phyloP scores from a whole-genome alignment of 176 grass and related monocot species.

The Otatea glauca region DNA sequence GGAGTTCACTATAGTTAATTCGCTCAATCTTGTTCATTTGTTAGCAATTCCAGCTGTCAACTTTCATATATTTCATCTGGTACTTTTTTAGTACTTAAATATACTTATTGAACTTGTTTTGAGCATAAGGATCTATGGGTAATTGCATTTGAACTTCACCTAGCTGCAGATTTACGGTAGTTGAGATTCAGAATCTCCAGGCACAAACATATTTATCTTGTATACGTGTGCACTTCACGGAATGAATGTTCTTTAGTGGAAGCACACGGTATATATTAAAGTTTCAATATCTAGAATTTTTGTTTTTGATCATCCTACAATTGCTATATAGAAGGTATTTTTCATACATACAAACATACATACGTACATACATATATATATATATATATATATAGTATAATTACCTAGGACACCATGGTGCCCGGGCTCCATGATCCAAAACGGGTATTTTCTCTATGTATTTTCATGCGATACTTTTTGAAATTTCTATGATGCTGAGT shows the following conservation, averaged over 20 bases:
- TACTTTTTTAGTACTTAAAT: neutral
- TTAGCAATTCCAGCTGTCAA: neutral
- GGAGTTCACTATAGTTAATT: neutral
- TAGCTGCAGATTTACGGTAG: neutral
- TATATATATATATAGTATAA: too few species aligned
- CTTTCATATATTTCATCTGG: neutral
- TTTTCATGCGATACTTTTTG: too few species aligned
- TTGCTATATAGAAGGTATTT: neutral
- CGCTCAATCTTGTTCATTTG: neutral
- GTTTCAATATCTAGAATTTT: neutral
- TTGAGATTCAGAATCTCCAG: neutral
- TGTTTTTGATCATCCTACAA: neutral
- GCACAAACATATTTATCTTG: neutral
- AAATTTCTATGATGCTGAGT: too few species aligned
- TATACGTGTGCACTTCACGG: neutral
- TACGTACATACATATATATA: too few species aligned
- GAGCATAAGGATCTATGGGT: neutral
- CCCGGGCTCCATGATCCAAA: too few species aligned
- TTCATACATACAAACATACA: too few species aligned
- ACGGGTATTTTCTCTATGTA: too few species aligned
- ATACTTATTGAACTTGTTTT: neutral
- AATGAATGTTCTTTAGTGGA: neutral
- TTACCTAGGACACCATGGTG: too few species aligned
- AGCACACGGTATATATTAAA: neutral
- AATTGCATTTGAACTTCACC: neutral